Evolutionary conservation across 116 monocot species (phyloP).

Genomic region (Cymodocea nodosa): DNA sequence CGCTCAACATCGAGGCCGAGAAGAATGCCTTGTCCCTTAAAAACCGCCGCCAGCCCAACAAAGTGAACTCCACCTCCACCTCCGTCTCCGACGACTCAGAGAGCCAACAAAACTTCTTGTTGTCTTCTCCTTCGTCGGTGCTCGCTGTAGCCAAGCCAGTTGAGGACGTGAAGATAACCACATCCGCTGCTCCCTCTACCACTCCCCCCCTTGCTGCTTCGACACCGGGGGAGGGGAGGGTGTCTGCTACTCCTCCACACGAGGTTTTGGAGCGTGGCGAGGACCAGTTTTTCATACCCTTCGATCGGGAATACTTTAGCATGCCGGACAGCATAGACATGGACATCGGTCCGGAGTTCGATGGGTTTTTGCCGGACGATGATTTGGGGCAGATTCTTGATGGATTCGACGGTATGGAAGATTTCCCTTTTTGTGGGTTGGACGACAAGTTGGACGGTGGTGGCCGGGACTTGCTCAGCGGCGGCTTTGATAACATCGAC

Average conservation of each 20-base stretch:
- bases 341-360: slow-evolving; percentile 2
- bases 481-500: neutral
- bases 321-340: neutral
- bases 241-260: neutral
- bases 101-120: neutral
- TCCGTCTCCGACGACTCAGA: neutral
- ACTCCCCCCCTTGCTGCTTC: neutral
- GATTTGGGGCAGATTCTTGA: slow-evolving; percentile 5
- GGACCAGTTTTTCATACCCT: neutral
- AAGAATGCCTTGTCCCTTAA: slow-evolving; percentile 1
- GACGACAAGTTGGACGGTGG: neutral
- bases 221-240: neutral
- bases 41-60: neutral
- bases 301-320: neutral
- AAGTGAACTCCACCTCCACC: neutral
- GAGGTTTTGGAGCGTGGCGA: neutral
- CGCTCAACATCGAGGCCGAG: slow-evolving; percentile 6
- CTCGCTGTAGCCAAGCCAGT: slow-evolving; percentile 3
- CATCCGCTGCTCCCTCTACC: no score
- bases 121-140: slow-evolving; percentile 19
- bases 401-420: neutral
- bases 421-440: slow-evolving; percentile 6
- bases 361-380: neutral
- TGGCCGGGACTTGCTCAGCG: neutral
- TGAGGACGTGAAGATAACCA: neutral